Evolutionary conservation across 306 rosid species (phyloP).

Genomic region (Hippophae tibetana): DNA sequence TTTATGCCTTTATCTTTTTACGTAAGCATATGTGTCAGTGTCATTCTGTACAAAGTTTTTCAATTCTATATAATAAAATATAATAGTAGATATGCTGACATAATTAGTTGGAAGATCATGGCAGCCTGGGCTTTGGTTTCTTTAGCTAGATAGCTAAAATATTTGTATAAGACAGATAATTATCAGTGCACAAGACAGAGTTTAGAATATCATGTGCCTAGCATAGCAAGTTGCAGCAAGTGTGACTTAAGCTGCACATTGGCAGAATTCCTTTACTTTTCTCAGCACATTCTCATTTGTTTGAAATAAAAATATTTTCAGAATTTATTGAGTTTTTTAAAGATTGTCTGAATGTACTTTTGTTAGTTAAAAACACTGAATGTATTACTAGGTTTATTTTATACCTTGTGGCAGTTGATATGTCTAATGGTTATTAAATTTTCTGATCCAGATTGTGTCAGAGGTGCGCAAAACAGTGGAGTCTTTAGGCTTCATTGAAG

Average conservation of each 20-base stretch:
- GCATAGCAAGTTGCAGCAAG: neutral
- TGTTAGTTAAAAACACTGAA: too few species aligned
- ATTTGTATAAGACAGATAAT: too few species aligned
- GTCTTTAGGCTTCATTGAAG: conserved; percentile 76
- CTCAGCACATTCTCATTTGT: neutral
- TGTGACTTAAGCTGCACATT: neutral
- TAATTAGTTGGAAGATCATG: too few species aligned
- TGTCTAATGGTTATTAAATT: neutral
- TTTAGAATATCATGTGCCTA: too few species aligned
- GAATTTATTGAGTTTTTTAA: neutral
- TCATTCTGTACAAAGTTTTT: too few species aligned
- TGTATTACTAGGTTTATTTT: neutral
- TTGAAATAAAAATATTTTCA: conserved; percentile 1
- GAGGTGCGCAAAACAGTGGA: conserved; percentile 86
- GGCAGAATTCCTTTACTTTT: neutral
- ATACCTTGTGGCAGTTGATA: neutral
- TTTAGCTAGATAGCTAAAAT: too few species aligned
- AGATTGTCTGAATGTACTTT: neutral
- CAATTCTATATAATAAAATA: too few species aligned
- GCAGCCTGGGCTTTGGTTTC: too few species aligned
- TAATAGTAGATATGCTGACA: too few species aligned
- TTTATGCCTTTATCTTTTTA: neutral
- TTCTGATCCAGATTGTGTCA: conserved; percentile 58
- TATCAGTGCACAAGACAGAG: too few species aligned
- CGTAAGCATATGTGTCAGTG: neutral